Evolutionary conservation across 2,329 filamentous ascomycete genomes (phyloP).

Genomic region (Stachybotrys echinatus): DNA sequence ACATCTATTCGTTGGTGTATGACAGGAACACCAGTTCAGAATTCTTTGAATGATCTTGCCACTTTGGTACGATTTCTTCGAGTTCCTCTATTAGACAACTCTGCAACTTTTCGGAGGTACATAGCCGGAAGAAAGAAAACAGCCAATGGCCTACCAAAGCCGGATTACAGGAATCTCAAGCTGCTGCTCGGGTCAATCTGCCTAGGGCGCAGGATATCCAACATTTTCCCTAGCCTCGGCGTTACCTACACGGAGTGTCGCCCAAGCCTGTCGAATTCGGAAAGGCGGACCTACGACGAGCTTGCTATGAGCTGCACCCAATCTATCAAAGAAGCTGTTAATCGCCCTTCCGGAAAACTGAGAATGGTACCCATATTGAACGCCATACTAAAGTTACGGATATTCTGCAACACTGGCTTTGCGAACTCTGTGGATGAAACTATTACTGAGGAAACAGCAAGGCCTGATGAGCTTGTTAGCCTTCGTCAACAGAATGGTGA

Average conservation of each 20-base stretch:
- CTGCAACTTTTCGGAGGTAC: not conserved
- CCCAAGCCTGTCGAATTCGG: not conserved
- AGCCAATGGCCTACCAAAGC: not conserved
- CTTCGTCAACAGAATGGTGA: not conserved
- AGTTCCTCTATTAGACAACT: not conserved
- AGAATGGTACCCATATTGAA: not conserved
- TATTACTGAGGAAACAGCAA: not conserved
- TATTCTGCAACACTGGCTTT: conserved; percentile 3
- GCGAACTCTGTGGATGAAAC: not conserved
- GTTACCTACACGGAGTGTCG: not conserved
- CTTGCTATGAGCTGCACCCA: not conserved
- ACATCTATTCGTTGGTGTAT: conserved; percentile 44
- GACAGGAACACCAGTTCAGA: conserved; percentile 47
- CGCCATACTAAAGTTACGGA: conserved; percentile 1
- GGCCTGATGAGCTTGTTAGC: not conserved
- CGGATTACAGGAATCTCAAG: not conserved
- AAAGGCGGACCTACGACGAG: not conserved
- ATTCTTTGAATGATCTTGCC: conserved; percentile 40
- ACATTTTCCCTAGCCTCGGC: not conserved
- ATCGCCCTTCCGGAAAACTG: not conserved
- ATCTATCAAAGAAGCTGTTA: not conserved
- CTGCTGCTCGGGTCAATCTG: not conserved
- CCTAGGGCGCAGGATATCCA: not conserved
- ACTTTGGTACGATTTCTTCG: conserved; percentile 5
- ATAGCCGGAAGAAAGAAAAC: conserved; percentile 1